These are phyloP conservation scores for Monilinia fructigena DNA, from an alignment of 2,329 filamentous ascomycete genomes.

Conservation along the genomic window DNA sequence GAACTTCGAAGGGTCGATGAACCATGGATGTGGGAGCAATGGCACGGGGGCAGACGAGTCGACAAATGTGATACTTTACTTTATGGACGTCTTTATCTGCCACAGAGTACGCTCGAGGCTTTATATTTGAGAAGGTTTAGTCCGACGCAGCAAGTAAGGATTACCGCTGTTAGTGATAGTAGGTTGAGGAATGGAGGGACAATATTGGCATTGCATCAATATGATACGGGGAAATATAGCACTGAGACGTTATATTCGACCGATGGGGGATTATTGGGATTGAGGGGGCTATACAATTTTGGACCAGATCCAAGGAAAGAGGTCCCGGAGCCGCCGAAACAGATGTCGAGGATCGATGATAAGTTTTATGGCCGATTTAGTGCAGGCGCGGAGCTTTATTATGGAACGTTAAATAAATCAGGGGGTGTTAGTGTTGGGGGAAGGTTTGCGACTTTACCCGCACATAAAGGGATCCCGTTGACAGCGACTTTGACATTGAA, in stretches of 20 bases:
- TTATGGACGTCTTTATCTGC: constrained; percentile 78
- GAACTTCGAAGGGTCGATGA: constrained; percentile 58
- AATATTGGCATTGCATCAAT: constrained; percentile 69
- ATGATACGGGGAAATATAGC: constrained; percentile 83
- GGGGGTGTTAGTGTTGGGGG: constrained; percentile 86
- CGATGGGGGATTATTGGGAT: constrained; percentile 83
- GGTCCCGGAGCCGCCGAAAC: constrained; percentile 27
- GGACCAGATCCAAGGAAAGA: constrained; percentile 47
- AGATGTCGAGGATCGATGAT: constrained; percentile 46
- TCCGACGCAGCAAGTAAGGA: constrained; percentile 73
- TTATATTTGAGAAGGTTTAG: constrained; percentile 77
- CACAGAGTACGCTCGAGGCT: constrained; percentile 81
- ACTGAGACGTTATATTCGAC: constrained; percentile 90
- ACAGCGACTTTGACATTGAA: constrained; percentile 92
- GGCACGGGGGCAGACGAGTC: constrained; percentile 50
- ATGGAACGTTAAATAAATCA: constrained; percentile 90
- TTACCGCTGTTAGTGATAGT: constrained; percentile 75
- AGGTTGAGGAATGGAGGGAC: constrained; percentile 73
- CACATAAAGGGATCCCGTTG: constrained; percentile 80
- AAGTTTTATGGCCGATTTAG: constrained; percentile 79
- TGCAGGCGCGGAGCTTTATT: constrained; percentile 90
- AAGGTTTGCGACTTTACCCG: constrained; percentile 83
- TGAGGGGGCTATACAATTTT: constrained; percentile 93
- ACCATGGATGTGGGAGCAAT: constrained; percentile 52
- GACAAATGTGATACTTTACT: constrained; percentile 59